Conservation (phyloP, 129 eudicot species). For the Mikania micrantha region DNA sequence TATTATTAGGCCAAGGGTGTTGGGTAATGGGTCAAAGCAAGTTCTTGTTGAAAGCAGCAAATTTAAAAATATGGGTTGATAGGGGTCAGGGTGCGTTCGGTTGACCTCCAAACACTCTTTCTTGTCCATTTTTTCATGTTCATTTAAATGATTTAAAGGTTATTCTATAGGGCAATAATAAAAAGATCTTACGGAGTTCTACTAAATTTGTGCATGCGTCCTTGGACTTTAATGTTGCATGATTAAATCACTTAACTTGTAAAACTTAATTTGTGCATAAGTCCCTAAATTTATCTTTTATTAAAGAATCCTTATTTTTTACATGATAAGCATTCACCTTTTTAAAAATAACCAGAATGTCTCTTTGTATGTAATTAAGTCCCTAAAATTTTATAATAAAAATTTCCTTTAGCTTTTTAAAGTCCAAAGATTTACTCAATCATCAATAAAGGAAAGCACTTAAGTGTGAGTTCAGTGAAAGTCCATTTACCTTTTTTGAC, state of each 20-base stretch:
- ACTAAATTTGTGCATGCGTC: not conserved
- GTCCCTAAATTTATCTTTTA: not conserved
- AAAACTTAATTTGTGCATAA: not conserved
- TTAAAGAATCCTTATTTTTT: not conserved
- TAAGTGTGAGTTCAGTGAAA: not conserved
- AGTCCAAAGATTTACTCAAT: not conserved
- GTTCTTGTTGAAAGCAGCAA: not conserved
- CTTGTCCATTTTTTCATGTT: not conserved
- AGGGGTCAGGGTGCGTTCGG: not conserved
- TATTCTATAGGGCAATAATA: not conserved
- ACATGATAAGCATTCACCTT: not conserved
- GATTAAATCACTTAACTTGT: not conserved
- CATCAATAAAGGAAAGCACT: not conserved
- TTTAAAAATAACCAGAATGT: not conserved
- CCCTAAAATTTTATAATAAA: not conserved
- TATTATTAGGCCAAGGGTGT: not conserved
- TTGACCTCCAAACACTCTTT: not conserved
- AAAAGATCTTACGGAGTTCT: not conserved
- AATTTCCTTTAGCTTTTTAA: not conserved
- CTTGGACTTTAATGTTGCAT: not conserved
- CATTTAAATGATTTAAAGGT: not conserved
- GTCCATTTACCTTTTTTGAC: not conserved
- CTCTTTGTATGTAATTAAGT: not conserved
- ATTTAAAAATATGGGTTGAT: not conserved
- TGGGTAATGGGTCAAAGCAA: constrained; percentile 2